Conservation (phyloP, 257 asterid species). For the Gynochthodes officinalis region DNA sequence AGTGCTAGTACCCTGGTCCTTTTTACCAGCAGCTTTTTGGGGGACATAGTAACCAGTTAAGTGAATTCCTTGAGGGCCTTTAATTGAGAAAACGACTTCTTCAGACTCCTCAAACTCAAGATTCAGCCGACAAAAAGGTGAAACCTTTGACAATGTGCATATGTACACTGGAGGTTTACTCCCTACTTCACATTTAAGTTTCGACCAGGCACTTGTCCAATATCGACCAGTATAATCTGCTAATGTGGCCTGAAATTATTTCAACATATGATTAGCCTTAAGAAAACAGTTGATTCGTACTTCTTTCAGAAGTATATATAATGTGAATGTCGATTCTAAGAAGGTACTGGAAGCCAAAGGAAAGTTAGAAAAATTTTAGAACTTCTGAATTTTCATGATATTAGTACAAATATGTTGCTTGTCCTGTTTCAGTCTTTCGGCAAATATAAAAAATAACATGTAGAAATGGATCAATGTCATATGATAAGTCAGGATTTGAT, state of each 20-base stretch:
- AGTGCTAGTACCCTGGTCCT: background rate
- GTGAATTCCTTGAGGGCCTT: background rate
- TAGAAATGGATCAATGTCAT: background rate
- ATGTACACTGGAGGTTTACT: slow-evolving; percentile 12
- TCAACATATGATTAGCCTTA: background rate
- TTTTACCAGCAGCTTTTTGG: background rate
- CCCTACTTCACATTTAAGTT: slow-evolving; percentile 7
- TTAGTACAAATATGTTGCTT: too few species aligned
- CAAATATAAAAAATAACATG: too few species aligned
- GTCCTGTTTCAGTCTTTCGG: background rate
- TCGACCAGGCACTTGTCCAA: background rate
- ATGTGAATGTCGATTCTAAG: background rate
- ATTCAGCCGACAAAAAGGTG: background rate
- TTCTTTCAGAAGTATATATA: background rate
- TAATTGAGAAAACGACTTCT: slow-evolving; percentile 5
- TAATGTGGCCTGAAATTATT: slow-evolving; percentile 5
- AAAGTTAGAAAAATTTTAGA: background rate
- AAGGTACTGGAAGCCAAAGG: background rate
- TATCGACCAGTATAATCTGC: background rate
- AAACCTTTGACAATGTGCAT: slow-evolving; percentile 1
- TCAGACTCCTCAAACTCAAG: slow-evolving; percentile 13
- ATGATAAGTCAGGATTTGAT: too few species aligned
- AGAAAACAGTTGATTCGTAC: background rate
- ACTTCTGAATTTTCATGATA: too few species aligned
- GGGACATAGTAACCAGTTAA: slow-evolving; percentile 8